A percentile compares a stretch with the other conserved stretches of the same genome.
phyloP scores from a whole-genome alignment of 1,284 basidiomycete genomes.

The Bjerkandera adusta region DNA sequence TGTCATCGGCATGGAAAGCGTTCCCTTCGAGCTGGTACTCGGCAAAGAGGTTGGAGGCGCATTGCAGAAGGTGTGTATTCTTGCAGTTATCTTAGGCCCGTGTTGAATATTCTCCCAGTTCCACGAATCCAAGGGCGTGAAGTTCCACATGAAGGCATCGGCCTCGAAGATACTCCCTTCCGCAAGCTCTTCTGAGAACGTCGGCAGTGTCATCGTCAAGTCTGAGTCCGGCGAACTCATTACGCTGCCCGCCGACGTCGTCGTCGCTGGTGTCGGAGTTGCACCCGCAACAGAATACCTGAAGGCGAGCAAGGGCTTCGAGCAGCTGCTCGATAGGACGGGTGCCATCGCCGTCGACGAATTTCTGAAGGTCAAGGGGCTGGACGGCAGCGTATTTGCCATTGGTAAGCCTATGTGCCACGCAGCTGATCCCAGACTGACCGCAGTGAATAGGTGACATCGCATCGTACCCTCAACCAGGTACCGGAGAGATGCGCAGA shows the following conservation, averaged over 20 bases:
- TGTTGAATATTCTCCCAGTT: constrained; percentile 46
- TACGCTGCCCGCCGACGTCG: constrained; percentile 70
- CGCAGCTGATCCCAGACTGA: neutral
- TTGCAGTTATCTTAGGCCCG: neutral
- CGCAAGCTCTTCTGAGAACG: constrained; percentile 43
- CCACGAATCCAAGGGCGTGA: constrained; percentile 79
- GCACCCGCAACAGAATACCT: constrained; percentile 84
- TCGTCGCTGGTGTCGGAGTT: constrained; percentile 91
- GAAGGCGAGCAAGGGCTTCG: constrained; percentile 60
- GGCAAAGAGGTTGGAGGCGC: constrained; percentile 82
- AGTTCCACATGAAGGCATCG: constrained; percentile 77
- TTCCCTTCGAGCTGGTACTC: constrained; percentile 81
- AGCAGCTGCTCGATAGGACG: constrained; percentile 67
- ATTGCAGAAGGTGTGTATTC: constrained; percentile 65
- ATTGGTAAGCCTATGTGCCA: constrained; percentile 52
- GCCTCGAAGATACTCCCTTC: constrained; percentile 74
- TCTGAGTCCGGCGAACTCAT: constrained; percentile 49
- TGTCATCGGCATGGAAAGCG: constrained; percentile 84
- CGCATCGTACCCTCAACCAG: constrained; percentile 73
- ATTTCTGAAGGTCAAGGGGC: constrained; percentile 65
- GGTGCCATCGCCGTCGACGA: constrained; percentile 84
- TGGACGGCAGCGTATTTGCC: constrained; percentile 70
- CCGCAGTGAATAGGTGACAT: constrained; percentile 65
- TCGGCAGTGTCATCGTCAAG: constrained; percentile 57
- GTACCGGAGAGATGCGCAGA: constrained; percentile 49